Base-by-base conservation (phyloP, 805 yeast species). In the Lachancea nothofagi region DNA sequence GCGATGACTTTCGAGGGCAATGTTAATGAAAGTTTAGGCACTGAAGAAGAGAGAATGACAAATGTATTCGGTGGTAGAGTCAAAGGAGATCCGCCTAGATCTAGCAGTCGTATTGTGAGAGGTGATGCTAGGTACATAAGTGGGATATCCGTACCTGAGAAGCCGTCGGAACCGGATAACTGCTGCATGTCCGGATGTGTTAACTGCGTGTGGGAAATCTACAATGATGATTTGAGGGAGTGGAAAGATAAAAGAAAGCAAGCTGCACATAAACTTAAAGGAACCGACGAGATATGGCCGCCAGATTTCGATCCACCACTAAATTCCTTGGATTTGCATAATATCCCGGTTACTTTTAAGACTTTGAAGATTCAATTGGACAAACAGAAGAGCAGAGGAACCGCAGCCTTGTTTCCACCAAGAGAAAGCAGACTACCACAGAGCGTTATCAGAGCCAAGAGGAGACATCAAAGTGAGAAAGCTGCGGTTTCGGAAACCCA, bases 111-210 rank as follows among this genome's bases (percentile, higher is more conserved):
- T 31, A 45, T 53, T 28, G 32, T 51, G 1, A 35, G 47, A 4
- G 46, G 49, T 4, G 50, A 39, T 7, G 29, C 36, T 10, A 43
- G 53, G 14, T 13, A 38, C 9, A 59, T 66, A 22, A 80, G 73
- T 0, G 97, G 97, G 0, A 68, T 93, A 0, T 59, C 57, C 6
- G 95, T 90, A 0, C 96, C 96, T 2, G 77, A 74, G n/a, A 74
- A 72, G 55, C 97, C 98, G 0, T 67, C 65, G 4, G 96, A 86
- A 50, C 97, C 97, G 1, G 95, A 89, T 51, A 88, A 90, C 60
- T 90, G 98, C 61, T 90, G 98, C 62, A 88, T 88, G 95, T 80
- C 93, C 42, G 98, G 98, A 1, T 90, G 98, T 61, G 79, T 86
- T 22, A 88, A 90, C 62, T 90, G 98, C 61, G 97, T 90, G 2